Conservation (phyloP, 2,329 filamentous ascomycete genomes). For the Aspergillus fumigatiaffinis region DNA sequence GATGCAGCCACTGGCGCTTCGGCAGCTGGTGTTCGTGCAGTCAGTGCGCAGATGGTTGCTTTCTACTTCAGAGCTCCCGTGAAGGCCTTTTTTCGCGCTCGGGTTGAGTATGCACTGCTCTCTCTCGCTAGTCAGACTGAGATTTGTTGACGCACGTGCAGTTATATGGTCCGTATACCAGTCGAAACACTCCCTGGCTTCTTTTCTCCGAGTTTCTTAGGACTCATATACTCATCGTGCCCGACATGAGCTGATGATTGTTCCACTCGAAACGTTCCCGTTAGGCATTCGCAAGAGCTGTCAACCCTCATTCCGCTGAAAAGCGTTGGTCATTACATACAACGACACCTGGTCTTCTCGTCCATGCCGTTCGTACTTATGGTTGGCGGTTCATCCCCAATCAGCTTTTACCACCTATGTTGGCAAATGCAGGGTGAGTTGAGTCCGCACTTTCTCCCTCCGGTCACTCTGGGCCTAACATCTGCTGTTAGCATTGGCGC, state of each 20-base stretch:
- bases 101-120: conserved; percentile 68
- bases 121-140: background rate
- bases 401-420: conserved; percentile 59
- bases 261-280: background rate
- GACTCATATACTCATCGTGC: background rate
- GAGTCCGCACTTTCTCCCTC: background rate
- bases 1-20: conserved; percentile 71
- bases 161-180: conserved; percentile 47
- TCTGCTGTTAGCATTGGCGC: conserved; percentile 50
- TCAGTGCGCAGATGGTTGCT: conserved; percentile 77
- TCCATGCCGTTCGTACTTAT: conserved; percentile 58
- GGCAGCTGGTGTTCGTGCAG: conserved; percentile 75
- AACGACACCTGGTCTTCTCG: conserved; percentile 58
- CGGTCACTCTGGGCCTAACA: background rate
- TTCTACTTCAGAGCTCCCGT: conserved; percentile 91
- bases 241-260: conserved; percentile 4
- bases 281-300: conserved; percentile 60
- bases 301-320: conserved; percentile 51
- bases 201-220: background rate
- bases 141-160: conserved; percentile 23
- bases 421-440: conserved; percentile 57
- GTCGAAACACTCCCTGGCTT: conserved; percentile 1
- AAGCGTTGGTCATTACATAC: conserved; percentile 56
- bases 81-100: conserved; percentile 86
- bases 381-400: conserved; percentile 63